Evolutionary conservation across 768 basidiomycete genomes (phyloP), one percentile per base, ranked within the genome.

Genomic region (Tephrocybe sp.): DNA sequence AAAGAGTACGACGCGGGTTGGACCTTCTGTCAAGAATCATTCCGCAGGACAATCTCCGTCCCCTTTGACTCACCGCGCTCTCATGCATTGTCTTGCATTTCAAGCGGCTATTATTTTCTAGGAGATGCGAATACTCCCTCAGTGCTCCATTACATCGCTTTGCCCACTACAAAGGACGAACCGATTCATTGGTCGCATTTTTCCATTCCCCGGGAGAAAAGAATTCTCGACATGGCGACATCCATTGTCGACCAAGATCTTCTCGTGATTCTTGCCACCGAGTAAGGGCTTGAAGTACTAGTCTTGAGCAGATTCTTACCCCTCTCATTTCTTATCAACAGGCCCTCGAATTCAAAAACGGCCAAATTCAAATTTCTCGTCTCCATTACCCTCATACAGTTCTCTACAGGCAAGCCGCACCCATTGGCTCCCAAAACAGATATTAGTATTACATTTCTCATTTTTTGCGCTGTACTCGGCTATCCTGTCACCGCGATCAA

Each of bases 371-470:
- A 15, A 24, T 60, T 23, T 34, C 40, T 7, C 24, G 67, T 33
- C 45, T 57, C 4, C 55, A 62, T 9, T 42, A 58, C n/a, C n/a
- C n/a, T n/a, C n/a, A n/a, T n/a, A 36, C 51, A 67, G 24, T 63
- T 70, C 40, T 71, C 69, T 12, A 65, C 67, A 1, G 62, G 63
- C 8, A 47, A 42, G 23, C 62, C 61, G 1, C 69, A 74, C 50
- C 71, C 69, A 1, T 55, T 55, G 2, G 71, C 69, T 0, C 48
- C 51, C 15, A 53, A 62, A 11, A 29, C 27, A 29, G 27, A 15
- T 52, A 58, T 3, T 25, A 51, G 15, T 60, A 72, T 18, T 46
- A 54, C 18, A 63, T 71, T 7, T 4, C 11, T 8, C 48, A 54
- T 29, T 59, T 44, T n/a, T 4, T 56, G 62, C 4, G 13, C 7